Conservation (phyloP, 495 filamentous ascomycete species). For the Penicillium waksmanii region DNA sequence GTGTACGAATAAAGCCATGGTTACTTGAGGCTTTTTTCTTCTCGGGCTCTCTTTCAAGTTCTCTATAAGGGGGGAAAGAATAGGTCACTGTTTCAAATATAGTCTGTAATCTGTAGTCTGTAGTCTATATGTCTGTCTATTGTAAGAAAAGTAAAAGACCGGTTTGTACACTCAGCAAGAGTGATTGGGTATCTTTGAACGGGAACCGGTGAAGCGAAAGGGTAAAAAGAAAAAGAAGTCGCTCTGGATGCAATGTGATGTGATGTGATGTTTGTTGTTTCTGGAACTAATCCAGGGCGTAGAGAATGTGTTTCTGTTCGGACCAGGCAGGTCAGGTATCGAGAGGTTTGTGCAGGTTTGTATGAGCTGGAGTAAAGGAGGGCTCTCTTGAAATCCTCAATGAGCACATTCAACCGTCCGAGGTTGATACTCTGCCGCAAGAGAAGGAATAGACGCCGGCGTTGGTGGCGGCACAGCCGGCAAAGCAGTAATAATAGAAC, state of each 20-base stretch:
- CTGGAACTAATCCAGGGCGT: too few species aligned
- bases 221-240: neutral
- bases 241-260: neutral
- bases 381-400: too few species aligned
- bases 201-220: neutral
- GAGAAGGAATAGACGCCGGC: conserved; percentile 12
- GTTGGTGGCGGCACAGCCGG: conserved; percentile 33
- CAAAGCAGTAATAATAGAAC: conserved; percentile 45
- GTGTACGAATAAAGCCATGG: conserved; percentile 10
- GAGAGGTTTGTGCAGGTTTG: too few species aligned
- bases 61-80: too few species aligned
- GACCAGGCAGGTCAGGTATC: too few species aligned
- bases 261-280: neutral
- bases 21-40: neutral
- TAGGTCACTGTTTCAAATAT: too few species aligned
- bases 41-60: too few species aligned
- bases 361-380: too few species aligned
- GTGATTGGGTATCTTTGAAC: neutral
- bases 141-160: neutral
- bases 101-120: too few species aligned
- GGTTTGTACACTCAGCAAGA: neutral
- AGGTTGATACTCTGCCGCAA: conserved; percentile 17
- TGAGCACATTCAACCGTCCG: conserved; percentile 17
- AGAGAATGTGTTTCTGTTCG: too few species aligned
- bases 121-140: neutral